Conservation (phyloP, 495 filamentous ascomycete species). For the Eremomyces bilateralis region DNA sequence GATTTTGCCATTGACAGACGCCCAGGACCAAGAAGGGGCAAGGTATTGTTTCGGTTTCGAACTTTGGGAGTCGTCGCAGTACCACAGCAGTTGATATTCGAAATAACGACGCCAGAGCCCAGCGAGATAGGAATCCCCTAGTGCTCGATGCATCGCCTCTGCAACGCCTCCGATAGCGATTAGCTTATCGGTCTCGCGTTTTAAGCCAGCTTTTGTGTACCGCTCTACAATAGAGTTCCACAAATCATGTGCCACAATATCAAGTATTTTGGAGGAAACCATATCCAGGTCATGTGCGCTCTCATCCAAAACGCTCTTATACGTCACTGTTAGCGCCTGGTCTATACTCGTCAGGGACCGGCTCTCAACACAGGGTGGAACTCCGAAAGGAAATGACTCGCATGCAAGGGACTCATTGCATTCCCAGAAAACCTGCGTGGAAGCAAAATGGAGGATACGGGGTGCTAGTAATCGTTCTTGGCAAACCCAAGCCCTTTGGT, state of each 20-base stretch:
- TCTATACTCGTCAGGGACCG: too few relatives aligned
- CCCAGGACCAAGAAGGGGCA: not conserved
- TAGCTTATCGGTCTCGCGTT: not conserved
- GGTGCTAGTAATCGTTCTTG: slow-evolving; percentile 7
- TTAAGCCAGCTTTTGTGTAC: not conserved
- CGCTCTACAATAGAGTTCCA: not conserved
- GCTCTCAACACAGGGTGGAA: not conserved
- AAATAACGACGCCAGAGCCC: not conserved
- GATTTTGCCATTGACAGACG: not conserved
- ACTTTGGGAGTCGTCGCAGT: too few relatives aligned
- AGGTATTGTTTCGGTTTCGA: too few relatives aligned
- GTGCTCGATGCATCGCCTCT: not conserved
- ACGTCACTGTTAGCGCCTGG: not conserved
- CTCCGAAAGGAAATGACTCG: not conserved
- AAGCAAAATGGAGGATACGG: slow-evolving; percentile 1
- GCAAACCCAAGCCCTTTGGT: slow-evolving; percentile 3
- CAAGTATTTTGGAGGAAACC: too few relatives aligned
- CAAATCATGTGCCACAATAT: not conserved
- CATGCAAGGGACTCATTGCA: not conserved
- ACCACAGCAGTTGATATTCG: too few relatives aligned
- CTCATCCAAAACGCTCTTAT: not conserved
- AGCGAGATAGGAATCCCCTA: not conserved
- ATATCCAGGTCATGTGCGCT: not conserved
- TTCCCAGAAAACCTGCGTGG: slow-evolving; percentile 1
- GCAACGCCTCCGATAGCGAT: not conserved